These are phyloP conservation scores for Xylaria castorea DNA, from an alignment of 495 filamentous ascomycete genomes.

Conservation along the genomic window DNA sequence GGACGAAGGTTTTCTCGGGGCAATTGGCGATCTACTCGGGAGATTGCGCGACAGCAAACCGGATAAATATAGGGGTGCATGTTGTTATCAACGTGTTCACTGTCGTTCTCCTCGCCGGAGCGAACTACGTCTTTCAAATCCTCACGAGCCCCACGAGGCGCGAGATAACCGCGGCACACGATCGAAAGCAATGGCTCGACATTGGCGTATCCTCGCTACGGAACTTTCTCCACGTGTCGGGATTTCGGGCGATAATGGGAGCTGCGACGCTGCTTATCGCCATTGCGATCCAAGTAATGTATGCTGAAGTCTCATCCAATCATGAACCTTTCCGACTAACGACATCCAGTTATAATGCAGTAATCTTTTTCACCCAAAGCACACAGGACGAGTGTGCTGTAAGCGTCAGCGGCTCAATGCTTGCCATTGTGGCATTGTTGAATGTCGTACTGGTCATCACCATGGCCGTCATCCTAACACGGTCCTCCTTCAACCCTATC, in stretches of 20 bases:
- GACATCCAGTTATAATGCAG: constrained; percentile 52
- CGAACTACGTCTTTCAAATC: constrained; percentile 58
- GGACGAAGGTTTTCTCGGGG: constrained; percentile 38
- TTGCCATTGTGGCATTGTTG: constrained; percentile 48
- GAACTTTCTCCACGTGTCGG: constrained; percentile 52
- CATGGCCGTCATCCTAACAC: constrained; percentile 42
- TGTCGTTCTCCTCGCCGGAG: constrained; percentile 48
- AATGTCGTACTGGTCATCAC: constrained; percentile 48
- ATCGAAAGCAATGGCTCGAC: constrained; percentile 56
- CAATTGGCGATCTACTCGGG: constrained; percentile 46
- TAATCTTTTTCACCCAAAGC: constrained; percentile 49
- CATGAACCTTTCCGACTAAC: constrained; percentile 26
- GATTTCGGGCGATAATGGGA: constrained; percentile 46
- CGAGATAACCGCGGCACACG: constrained; percentile 58
- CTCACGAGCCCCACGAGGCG: constrained; percentile 59
- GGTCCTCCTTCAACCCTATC: constrained; percentile 46
- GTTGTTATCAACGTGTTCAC: constrained; percentile 46
- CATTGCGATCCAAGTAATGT: constrained; percentile 53
- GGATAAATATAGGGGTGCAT: constrained; percentile 47
- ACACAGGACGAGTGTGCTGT: constrained; percentile 45
- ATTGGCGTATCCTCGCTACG: constrained; percentile 59
- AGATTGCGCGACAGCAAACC: constrained; percentile 40
- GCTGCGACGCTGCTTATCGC: constrained; percentile 46
- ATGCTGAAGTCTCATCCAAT: constrained; percentile 22
- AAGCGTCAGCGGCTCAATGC: constrained; percentile 48